Conservation (phyloP, 2,329 filamentous ascomycete species). For the Fusarium luffae region DNA sequence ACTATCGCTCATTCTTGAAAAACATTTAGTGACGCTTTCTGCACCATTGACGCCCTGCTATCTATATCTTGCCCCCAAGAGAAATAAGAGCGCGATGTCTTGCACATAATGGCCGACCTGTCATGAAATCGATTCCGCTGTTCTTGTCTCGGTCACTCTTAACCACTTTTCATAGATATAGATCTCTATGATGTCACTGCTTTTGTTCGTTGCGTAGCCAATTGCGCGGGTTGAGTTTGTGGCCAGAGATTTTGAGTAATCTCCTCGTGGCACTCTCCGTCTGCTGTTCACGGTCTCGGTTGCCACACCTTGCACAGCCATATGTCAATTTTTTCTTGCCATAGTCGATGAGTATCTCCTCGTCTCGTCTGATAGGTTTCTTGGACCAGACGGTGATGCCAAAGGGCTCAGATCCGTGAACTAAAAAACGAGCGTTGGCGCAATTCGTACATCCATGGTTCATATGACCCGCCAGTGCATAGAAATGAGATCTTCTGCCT, state of each 20-base stretch:
- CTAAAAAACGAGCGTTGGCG: conserved; percentile 42
- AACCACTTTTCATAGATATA: not conserved
- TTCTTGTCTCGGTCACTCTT: not conserved
- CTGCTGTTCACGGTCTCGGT: not conserved
- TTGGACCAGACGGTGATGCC: conserved; percentile 34
- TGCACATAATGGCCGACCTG: not conserved
- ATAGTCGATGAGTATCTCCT: conserved; percentile 55
- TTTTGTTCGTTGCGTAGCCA: not conserved
- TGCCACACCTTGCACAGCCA: conserved; percentile 41
- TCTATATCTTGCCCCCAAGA: not conserved
- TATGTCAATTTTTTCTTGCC: conserved; percentile 44
- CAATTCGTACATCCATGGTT: conserved; percentile 50
- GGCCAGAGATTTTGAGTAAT: not conserved
- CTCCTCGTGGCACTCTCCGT: not conserved
- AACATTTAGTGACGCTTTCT: conserved; percentile 17
- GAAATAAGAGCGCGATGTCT: not conserved
- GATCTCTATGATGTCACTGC: not conserved
- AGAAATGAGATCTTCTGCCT: conserved; percentile 31
- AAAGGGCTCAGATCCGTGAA: conserved; percentile 10
- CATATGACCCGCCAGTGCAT: conserved; percentile 40
- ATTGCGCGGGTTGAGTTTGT: not conserved
- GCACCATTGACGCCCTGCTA: not conserved
- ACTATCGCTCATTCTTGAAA: conserved; percentile 29
- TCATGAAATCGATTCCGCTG: not conserved
- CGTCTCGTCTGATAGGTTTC: conserved; percentile 37